A percentile compares a stretch with the other conserved stretches of the same genome.
Conservation (phyloP, 352 stramenopile species). For the Globisporangium spiculum region DNA sequence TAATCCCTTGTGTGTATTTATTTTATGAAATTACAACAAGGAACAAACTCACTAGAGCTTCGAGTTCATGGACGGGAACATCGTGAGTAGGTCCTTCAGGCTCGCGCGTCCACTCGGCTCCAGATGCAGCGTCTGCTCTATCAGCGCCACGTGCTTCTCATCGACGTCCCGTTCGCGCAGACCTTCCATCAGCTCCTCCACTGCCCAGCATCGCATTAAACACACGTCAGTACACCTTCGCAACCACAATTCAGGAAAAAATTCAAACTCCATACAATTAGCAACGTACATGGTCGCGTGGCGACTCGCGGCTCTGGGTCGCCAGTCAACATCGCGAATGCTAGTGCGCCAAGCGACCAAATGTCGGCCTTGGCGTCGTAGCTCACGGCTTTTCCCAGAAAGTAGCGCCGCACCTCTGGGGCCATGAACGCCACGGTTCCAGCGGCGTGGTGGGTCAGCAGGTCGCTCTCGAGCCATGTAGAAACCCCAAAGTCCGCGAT, state of each 20-base stretch:
- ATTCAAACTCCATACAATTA: not conserved
- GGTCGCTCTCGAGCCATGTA: slow-evolving; percentile 65
- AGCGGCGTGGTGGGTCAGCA: slow-evolving; percentile 71
- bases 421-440: slow-evolving; percentile 82
- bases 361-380: slow-evolving; percentile 73
- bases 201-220: slow-evolving; percentile 18
- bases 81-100: slow-evolving; percentile 41
- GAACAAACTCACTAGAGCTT: slow-evolving; percentile 29
- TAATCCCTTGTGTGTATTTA: no score
- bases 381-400: slow-evolving; percentile 62
- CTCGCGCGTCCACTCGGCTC: slow-evolving; percentile 40
- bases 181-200: slow-evolving; percentile 59
- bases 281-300: slow-evolving; percentile 47
- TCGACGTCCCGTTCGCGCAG: slow-evolving; percentile 29
- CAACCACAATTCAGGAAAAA: not conserved
- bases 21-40: not conserved
- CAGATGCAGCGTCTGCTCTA: slow-evolving; percentile 42
- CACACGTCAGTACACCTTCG: not conserved
- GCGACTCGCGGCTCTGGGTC: slow-evolving; percentile 64
- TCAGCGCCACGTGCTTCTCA: slow-evolving; percentile 31
- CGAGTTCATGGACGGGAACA: slow-evolving; percentile 36
- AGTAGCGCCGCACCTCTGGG: slow-evolving; percentile 71
- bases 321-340: slow-evolving; percentile 66
- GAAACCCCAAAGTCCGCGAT: slow-evolving; percentile 86
- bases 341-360: slow-evolving; percentile 77